Evolutionary conservation across 2,329 filamentous ascomycete species (phyloP), one percentile per base, ranked within the genome.

Genomic region (Pezicula radicicola): DNA sequence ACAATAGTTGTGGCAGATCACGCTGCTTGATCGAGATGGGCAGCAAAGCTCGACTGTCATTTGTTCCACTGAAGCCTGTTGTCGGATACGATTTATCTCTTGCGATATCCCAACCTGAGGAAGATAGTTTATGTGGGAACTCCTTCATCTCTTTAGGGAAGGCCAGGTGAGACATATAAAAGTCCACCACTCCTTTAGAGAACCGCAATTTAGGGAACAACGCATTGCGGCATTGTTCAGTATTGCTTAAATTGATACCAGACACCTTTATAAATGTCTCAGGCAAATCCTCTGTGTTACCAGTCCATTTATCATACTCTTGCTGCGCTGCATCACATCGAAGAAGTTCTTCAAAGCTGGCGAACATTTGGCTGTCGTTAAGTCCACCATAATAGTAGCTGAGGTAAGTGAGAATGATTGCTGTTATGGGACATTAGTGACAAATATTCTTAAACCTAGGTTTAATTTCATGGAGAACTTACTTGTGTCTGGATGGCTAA

Each of bases 11-110:
- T 0, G 66, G 60, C 0, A 85, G 69, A 33, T 89, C 81, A 0
- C 78, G 66, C 28, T 88, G 83, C 1, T 69, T 59, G 0, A 89
- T 73, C 0, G 60, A 68, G 0, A 85, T 59, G 0, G 86, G 85
- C 0, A 90, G 69, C 0, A 85, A 61, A n/a, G 74, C 70, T 10
- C 74, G 67, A 0, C 79, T 81, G 56, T 90, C 86, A 21, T 83
- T 85, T 0, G 87, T 91, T 0, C 87, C 86, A 50, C 82, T 87
- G 60, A 89, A 89, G 0, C 86, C 86, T 0, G 80, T 83, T 0
- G 76, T 83, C 0, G 75, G 71, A 21, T 79, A 67, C 0, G 19
- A 50, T 78, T 83, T 0, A 50, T 40, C 19, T 70, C 21, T 36
- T 12, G 46, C 25, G 21, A 52, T 52, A 55, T 89, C 84, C 85